phyloP scores from a whole-genome alignment of 2,329 filamentous ascomycete species.

The Neonectria faginata region DNA sequence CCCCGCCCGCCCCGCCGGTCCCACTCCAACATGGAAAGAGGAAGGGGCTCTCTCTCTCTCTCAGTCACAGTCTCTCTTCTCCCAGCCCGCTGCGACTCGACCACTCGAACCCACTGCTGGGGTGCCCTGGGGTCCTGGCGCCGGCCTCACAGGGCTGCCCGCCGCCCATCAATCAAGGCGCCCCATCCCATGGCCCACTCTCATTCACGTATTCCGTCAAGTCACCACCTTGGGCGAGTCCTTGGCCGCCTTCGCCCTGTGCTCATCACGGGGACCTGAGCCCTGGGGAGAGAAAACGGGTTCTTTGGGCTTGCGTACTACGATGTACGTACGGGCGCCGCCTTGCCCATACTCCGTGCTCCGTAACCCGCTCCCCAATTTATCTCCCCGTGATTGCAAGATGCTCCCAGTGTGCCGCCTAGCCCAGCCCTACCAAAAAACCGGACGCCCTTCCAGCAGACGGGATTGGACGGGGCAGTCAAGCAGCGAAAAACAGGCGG shows the following conservation, averaged over 20 bases:
- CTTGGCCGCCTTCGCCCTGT: neutral
- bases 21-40: slow-evolving; percentile 1
- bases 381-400: neutral
- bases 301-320: no score
- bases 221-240: no score
- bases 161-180: slow-evolving; percentile 28
- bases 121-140: slow-evolving; percentile 26
- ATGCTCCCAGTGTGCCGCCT: neutral
- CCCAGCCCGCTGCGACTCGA: neutral
- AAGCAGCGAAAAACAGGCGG: neutral
- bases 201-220: no score
- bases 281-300: neutral
- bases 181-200: slow-evolving; percentile 1
- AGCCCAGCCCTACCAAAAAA: neutral
- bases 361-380: neutral
- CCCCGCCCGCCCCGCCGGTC: slow-evolving; percentile 20
- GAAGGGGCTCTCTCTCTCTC: neutral
- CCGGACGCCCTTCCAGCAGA: neutral
- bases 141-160: slow-evolving; percentile 44
- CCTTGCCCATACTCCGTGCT: neutral
- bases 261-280: slow-evolving; percentile 8
- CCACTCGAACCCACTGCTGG: no score
- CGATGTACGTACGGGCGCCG: neutral
- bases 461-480: no score
- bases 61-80: no score